Conservation (phyloP, 1,139 yeast species). For the Lodderomyces elongisporus region DNA sequence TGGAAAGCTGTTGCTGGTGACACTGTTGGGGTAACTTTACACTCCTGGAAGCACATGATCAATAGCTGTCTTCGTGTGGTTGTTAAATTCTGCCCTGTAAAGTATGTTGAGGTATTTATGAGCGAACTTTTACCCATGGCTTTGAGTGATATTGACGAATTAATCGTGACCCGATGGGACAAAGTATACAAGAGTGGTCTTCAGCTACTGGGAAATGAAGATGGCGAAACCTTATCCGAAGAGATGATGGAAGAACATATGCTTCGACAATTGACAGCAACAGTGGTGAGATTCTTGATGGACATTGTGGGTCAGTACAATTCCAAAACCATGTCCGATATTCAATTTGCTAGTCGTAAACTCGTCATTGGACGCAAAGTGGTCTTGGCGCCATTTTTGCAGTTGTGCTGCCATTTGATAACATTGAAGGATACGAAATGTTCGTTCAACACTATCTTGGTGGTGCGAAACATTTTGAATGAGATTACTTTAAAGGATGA, state of each 20-base stretch:
- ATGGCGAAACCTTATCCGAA: constrained; percentile 83
- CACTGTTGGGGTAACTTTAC: constrained; percentile 80
- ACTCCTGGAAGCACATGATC: constrained; percentile 96
- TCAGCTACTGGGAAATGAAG: constrained; percentile 62
- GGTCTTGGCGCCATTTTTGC: constrained; percentile 74
- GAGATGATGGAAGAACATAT: constrained; percentile 98
- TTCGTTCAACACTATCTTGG: constrained; percentile 81
- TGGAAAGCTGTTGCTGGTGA: constrained; percentile 89
- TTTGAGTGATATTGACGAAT: constrained; percentile 64
- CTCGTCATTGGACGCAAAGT: constrained; percentile 61
- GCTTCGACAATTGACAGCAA: constrained; percentile 87
- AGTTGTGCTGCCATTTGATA: constrained; percentile 70
- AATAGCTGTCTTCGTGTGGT: constrained; percentile 84
- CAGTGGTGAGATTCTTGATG: constrained; percentile 82
- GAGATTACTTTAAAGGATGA: constrained; percentile 66
- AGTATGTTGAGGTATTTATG: constrained; percentile 65
- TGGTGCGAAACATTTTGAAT: constrained; percentile 64
- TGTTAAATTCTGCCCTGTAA: constrained; percentile 80
- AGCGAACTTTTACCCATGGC: constrained; percentile 71
- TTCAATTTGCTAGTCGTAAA: constrained; percentile 61
- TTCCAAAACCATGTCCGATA: constrained; percentile 43
- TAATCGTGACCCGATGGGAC: constrained; percentile 72
- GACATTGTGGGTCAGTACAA: constrained; percentile 79
- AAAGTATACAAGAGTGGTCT: constrained; percentile 66
- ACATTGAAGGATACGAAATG: constrained; percentile 86